phyloP scores from a whole-genome alignment of 495 filamentous ascomycete genomes.

The Penicillium cinerascens region DNA sequence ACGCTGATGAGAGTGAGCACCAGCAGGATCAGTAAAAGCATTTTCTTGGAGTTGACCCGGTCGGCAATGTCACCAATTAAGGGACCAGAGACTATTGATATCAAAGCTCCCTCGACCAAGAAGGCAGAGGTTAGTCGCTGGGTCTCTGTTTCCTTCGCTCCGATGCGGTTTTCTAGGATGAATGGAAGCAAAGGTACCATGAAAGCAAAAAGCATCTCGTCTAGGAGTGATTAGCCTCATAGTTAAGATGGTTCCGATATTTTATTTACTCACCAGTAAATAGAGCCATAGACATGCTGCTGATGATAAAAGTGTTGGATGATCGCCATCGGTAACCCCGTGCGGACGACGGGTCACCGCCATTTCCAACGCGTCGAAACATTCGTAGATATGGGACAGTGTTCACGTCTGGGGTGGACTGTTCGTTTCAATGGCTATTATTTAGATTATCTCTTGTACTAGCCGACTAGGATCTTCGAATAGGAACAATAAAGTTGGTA shows the following conservation, averaged over 20 bases:
- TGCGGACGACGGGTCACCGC: background rate
- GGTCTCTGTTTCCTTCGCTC: constrained; percentile 9
- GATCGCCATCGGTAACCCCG: constrained; percentile 20
- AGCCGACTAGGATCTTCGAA: too few species aligned
- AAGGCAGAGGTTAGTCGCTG: constrained; percentile 22
- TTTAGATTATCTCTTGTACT: too few species aligned
- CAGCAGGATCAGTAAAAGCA: constrained; percentile 15
- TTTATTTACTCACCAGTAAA: constrained; percentile 21
- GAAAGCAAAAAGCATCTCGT: constrained; percentile 24
- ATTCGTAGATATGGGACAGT: too few species aligned
- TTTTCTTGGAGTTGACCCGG: constrained; percentile 11
- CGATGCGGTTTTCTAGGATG: constrained; percentile 22
- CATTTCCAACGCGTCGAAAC: too few species aligned
- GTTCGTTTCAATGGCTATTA: too few species aligned
- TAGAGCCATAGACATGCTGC: constrained; percentile 18
- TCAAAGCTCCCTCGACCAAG: constrained; percentile 15
- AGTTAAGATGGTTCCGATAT: too few species aligned
- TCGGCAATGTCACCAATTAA: constrained; percentile 23
- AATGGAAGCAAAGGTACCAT: constrained; percentile 27
- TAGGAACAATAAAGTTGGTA: background rate
- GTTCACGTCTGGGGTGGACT: too few species aligned
- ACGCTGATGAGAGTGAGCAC: constrained; percentile 17
- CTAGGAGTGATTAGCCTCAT: background rate
- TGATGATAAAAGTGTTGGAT: constrained; percentile 17
- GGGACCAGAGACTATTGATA: constrained; percentile 17